These are phyloP conservation scores for Przewalskia tangutica DNA, from an alignment of 257 asterid species.

Conservation along the genomic window DNA sequence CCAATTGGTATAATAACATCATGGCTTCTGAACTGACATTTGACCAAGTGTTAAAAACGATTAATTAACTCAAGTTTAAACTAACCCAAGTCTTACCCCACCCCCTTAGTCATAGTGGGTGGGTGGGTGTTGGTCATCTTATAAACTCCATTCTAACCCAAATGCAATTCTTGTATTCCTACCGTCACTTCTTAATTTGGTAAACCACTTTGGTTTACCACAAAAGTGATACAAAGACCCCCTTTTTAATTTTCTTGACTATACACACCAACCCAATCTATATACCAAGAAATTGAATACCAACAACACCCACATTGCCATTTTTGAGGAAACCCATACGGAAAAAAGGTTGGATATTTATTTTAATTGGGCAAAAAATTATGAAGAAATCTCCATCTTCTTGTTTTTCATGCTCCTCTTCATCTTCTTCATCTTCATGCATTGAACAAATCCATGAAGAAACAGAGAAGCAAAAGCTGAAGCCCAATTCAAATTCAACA, in stretches of 20 bases:
- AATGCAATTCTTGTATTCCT: background rate
- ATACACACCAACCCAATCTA: slow-evolving; percentile 41
- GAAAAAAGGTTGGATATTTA: slow-evolving; percentile 1
- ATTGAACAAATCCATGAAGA: slow-evolving; percentile 19
- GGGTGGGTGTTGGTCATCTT: background rate
- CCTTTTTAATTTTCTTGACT: slow-evolving; percentile 14
- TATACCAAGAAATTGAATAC: background rate
- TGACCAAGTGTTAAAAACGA: slow-evolving; percentile 47
- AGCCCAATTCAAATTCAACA: background rate
- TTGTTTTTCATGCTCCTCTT: slow-evolving; percentile 32
- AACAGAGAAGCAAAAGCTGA: slow-evolving; percentile 2
- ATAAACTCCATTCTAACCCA: background rate
- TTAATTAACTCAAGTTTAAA: slow-evolving; percentile 17
- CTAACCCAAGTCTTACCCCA: slow-evolving; percentile 7
- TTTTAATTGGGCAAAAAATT: background rate
- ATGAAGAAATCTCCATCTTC: slow-evolving; percentile 37
- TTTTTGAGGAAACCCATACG: background rate
- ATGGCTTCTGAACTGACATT: slow-evolving; percentile 16
- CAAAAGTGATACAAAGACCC: background rate
- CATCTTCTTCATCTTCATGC: slow-evolving; percentile 65
- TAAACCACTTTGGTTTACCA: slow-evolving; percentile 59
- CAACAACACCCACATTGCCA: background rate
- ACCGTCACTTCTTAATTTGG: slow-evolving; percentile 31
- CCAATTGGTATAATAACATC: slow-evolving; percentile 44
- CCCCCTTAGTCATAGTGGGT: background rate